Conservation (phyloP, 148 eudicot genomes). For the Polygonum maritimum region DNA sequence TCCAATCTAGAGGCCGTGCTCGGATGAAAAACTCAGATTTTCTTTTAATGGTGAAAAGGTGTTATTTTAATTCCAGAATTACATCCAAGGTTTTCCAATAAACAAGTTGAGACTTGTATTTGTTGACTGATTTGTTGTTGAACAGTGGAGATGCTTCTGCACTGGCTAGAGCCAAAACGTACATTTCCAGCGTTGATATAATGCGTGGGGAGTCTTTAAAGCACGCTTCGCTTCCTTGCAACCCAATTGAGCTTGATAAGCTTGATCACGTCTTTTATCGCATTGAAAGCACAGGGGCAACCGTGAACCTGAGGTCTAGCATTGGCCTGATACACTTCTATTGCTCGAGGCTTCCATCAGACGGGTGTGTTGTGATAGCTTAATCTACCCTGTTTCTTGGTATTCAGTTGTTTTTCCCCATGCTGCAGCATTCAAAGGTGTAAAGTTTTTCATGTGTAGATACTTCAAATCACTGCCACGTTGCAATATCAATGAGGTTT, state of each 20-base stretch:
- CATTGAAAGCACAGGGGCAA: conserved; percentile 76
- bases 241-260: conserved; percentile 35
- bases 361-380: conserved; percentile 45
- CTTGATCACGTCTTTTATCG: conserved; percentile 41
- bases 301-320: conserved; percentile 62
- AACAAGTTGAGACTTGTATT: neutral
- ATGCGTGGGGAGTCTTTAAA: conserved; percentile 63
- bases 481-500: conserved; percentile 33
- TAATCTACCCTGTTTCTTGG: neutral
- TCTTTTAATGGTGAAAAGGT: conserved; percentile 68
- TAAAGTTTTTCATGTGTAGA: conserved; percentile 21
- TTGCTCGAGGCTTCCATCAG: conserved; percentile 87
- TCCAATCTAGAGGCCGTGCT: conserved; percentile 94
- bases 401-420: neutral
- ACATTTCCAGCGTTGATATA: conserved; percentile 47
- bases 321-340: conserved; percentile 59
- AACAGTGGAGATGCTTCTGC: conserved; percentile 51
- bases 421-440: neutral
- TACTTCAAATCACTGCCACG: conserved; percentile 76
- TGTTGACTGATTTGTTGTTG: neutral
- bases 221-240: conserved; percentile 68
- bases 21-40: conserved; percentile 72
- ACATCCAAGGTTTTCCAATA: neutral
- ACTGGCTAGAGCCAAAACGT: conserved; percentile 37
- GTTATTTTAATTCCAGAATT: neutral